These are phyloP conservation scores for Phytophthora ramorum DNA, from an alignment of 352 stramenopile species.

Conservation along the genomic window DNA sequence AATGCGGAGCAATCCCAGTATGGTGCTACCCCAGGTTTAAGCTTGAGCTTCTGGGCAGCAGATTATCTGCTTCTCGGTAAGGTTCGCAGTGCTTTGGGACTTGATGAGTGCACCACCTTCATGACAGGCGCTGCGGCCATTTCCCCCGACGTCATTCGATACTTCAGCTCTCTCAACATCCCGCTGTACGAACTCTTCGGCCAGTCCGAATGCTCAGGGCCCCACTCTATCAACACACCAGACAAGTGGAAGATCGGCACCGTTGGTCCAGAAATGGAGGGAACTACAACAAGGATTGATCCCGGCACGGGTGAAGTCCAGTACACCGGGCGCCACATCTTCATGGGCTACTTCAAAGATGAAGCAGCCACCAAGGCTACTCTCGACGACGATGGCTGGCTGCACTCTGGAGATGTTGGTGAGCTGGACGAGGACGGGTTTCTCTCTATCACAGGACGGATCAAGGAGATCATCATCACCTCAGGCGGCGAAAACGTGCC, in stretches of 20 bases:
- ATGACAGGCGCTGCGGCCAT: conserved; percentile 88
- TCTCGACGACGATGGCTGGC: conserved; percentile 82
- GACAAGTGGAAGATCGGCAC: conserved; percentile 90
- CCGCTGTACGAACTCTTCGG: conserved; percentile 93
- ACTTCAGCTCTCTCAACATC: conserved; percentile 95
- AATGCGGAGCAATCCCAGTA: conserved; percentile 75
- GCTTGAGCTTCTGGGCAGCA: conserved; percentile 78
- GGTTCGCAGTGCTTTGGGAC: conserved; percentile 74
- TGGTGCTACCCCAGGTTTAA: conserved; percentile 55
- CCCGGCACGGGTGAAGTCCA: conserved; percentile 59
- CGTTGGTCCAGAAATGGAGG: conserved; percentile 69
- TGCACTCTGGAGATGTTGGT: conserved; percentile 92
- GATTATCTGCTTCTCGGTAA: conserved; percentile 87
- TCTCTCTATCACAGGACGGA: conserved; percentile 91
- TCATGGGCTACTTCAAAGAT: conserved; percentile 80
- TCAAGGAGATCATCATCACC: conserved; percentile 96
- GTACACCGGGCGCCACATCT: conserved; percentile 72
- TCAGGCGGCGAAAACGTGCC: conserved; percentile 93
- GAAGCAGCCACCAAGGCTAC: conserved; percentile 65
- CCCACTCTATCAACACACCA: conserved; percentile 72
- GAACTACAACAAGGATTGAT: conserved; percentile 59
- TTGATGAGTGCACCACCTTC: conserved; percentile 84
- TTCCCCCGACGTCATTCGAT: conserved; percentile 67
- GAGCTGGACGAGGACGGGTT: conserved; percentile 89
- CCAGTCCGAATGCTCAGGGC: conserved; percentile 92